Evolutionary conservation across 345 rosid species (phyloP).

Genomic region (Dipteronia sinensis): DNA sequence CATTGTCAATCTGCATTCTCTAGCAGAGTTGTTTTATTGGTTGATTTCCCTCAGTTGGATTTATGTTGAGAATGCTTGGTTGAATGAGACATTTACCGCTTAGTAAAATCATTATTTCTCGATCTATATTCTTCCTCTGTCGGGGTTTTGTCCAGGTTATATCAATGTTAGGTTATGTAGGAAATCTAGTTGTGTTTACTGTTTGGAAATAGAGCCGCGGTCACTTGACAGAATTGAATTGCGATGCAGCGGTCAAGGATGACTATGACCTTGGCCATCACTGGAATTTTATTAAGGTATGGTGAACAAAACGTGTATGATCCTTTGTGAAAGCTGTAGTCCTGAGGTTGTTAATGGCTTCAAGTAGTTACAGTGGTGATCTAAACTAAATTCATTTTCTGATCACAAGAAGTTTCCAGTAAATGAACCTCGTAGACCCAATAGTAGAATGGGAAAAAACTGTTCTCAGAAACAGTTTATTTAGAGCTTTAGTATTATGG

Average conservation of each 20-base stretch:
- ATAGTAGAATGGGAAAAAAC: not conserved
- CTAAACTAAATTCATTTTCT: not conserved
- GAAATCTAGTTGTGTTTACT: not conserved
- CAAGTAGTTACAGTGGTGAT: conserved; percentile 5
- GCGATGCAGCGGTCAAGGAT: not conserved
- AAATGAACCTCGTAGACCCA: not conserved
- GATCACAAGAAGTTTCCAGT: not conserved
- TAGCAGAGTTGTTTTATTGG: not conserved
- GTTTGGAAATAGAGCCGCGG: not conserved
- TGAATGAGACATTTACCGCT: not conserved
- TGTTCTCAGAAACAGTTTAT: not conserved
- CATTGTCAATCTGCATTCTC: not conserved
- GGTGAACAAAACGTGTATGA: not conserved
- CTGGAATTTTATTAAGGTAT: not conserved
- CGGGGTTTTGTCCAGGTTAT: not conserved
- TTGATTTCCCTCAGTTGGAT: not conserved
- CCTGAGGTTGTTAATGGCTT: conserved; percentile 4
- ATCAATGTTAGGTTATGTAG: not conserved
- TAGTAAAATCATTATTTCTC: not conserved
- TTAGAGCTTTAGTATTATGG: not conserved
- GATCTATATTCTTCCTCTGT: not conserved
- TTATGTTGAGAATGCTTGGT: not conserved
- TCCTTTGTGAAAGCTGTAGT: conserved; percentile 14
- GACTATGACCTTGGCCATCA: too few species aligned
- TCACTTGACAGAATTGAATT: not conserved